Evolutionary conservation across 176 grass and related monocot genomes (phyloP).

Genomic region (Oryza rufipogon): DNA sequence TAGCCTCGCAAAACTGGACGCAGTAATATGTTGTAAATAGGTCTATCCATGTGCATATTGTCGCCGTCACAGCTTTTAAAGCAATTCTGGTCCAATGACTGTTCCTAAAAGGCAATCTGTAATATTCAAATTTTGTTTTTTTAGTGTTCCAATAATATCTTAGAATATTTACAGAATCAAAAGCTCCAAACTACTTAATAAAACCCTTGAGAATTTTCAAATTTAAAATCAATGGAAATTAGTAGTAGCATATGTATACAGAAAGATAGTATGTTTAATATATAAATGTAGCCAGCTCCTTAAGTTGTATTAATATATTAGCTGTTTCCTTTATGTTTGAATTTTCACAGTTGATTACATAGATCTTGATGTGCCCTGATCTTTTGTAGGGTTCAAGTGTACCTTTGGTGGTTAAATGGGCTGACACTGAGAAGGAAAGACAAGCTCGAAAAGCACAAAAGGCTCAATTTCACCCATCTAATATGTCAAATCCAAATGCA

Average conservation of each 20-base stretch:
- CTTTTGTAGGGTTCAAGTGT: constrained; percentile 84
- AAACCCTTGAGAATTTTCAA: not conserved
- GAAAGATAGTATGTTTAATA: not conserved
- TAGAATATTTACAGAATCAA: not conserved
- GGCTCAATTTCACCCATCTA: constrained; percentile 73
- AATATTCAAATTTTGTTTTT: not conserved
- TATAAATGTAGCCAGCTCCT: not conserved
- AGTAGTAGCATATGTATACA: not conserved
- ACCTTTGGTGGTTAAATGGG: constrained; percentile 99
- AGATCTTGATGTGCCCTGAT: constrained; percentile 23
- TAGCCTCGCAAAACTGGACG: not conserved
- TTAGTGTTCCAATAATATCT: not conserved
- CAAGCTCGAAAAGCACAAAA: constrained; percentile 92
- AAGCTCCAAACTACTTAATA: not conserved
- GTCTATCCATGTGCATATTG: not conserved
- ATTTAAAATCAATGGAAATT: not conserved
- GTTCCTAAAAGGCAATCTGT: not conserved
- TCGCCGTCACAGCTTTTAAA: not conserved
- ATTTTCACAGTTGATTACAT: constrained; percentile 8
- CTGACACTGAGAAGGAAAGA: constrained; percentile 99
- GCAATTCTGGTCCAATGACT: not conserved
- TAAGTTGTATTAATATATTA: not conserved
- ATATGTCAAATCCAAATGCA: constrained; percentile 61
- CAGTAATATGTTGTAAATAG: not conserved
- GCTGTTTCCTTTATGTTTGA: constrained; percentile 1